Evolutionary conservation across 2,329 filamentous ascomycete species (phyloP).

Genomic region (Beauveria bassiana): DNA sequence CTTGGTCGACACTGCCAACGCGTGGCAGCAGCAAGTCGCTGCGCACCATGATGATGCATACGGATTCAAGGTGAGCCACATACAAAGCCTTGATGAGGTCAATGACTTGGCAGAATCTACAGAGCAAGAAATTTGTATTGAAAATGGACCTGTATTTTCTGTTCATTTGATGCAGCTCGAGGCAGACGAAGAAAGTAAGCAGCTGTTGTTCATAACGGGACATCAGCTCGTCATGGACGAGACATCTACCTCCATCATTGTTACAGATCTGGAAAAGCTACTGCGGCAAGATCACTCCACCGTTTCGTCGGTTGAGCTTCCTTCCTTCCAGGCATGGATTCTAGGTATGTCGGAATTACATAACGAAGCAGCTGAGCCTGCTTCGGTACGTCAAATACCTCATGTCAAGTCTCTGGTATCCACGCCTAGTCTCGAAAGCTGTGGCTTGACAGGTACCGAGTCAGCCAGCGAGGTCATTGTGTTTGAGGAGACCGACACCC

Average conservation of each 20-base stretch:
- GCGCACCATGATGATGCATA: background rate
- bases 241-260: background rate
- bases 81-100: background rate
- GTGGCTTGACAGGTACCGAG: background rate
- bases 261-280: background rate
- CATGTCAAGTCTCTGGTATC: background rate
- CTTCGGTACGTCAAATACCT: background rate
- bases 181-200: background rate
- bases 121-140: background rate
- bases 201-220: background rate
- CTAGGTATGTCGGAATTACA: background rate
- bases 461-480: background rate
- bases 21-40: background rate
- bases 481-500: background rate
- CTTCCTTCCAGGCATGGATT: background rate
- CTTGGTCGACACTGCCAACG: background rate
- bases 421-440: background rate
- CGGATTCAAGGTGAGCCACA: background rate
- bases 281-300: background rate
- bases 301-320: background rate
- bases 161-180: background rate
- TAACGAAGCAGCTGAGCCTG: background rate
- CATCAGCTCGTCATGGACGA: background rate
- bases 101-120: background rate
- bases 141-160: background rate